A percentile compares a stretch with the other conserved stretches of the same genome.
Conservation (phyloP, 163 green algal genomes). For the Scenedesmus sp. region DNA sequence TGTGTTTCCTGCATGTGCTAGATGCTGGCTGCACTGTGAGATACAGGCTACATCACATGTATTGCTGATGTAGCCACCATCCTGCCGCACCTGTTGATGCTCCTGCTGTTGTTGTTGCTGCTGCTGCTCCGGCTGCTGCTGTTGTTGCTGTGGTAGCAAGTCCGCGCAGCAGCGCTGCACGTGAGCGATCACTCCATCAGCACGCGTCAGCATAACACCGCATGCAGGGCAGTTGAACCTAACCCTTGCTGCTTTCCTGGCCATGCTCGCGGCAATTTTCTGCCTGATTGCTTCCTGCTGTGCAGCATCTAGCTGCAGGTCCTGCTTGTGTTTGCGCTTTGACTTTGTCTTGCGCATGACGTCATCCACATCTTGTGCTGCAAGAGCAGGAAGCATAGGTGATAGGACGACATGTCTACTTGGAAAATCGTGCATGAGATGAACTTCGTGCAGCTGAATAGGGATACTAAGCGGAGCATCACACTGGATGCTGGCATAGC, state of each 20-base stretch:
- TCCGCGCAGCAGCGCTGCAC: conserved; percentile 61
- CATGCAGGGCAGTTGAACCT: conserved; percentile 58
- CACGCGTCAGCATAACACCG: conserved; percentile 48
- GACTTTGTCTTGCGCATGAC: conserved; percentile 29
- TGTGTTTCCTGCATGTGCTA: background rate
- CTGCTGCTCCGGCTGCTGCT: background rate
- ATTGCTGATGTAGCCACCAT: background rate
- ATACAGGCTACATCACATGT: background rate
- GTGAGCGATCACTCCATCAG: conserved; percentile 51
- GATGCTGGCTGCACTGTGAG: background rate
- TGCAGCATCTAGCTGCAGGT: background rate
- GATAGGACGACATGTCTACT: background rate
- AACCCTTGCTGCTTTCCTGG: conserved; percentile 1
- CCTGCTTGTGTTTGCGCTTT: conserved; percentile 35
- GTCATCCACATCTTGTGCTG: conserved; percentile 29
- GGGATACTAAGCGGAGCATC: too few species aligned
- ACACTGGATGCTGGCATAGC: too few species aligned
- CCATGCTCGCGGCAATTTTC: conserved; percentile 51
- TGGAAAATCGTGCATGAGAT: too few species aligned
- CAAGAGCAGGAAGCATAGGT: background rate
- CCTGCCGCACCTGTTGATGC: background rate
- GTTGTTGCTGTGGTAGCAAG: conserved; percentile 32
- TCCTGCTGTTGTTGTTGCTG: background rate
- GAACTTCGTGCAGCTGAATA: too few species aligned
- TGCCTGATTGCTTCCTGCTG: conserved; percentile 36